Percentiles rank a stretch among this genome's conserved stretches.
phyloP scores from a whole-genome alignment of 1,284 basidiomycete genomes.

The Ceratobasidium sp. region DNA sequence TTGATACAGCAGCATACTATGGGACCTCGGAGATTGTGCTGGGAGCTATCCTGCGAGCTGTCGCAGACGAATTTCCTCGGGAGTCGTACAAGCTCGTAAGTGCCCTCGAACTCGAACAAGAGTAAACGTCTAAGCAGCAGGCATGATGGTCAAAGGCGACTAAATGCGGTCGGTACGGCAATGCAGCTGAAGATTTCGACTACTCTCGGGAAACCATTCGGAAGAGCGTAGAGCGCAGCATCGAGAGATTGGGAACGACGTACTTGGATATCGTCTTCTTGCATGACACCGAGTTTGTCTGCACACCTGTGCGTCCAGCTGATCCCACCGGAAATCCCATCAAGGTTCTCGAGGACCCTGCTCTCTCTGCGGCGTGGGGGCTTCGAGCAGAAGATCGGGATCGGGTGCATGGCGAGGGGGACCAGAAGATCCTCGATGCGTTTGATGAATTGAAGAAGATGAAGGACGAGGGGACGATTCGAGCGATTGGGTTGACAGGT shows the following conservation, averaged over 20 bases:
- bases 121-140: not conserved
- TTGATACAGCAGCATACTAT: slow-evolving; percentile 93
- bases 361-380: slow-evolving; percentile 66
- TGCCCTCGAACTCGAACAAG: slow-evolving; percentile 49
- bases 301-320: slow-evolving; percentile 63
- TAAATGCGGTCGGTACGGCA: slow-evolving; percentile 93
- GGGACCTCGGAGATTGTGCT: slow-evolving; percentile 91
- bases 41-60: slow-evolving; percentile 75
- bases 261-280: slow-evolving; percentile 91
- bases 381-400: slow-evolving; percentile 69
- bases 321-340: slow-evolving; percentile 66
- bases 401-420: slow-evolving; percentile 78
- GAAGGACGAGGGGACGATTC: slow-evolving; percentile 83
- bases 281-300: slow-evolving; percentile 94
- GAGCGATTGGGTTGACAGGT: slow-evolving; percentile 89
- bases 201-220: slow-evolving; percentile 81
- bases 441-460: slow-evolving; percentile 78
- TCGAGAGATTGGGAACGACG: slow-evolving; percentile 79
- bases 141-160: slow-evolving; percentile 71
- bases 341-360: slow-evolving; percentile 66
- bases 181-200: slow-evolving; percentile 73
- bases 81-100: slow-evolving; percentile 80
- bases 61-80: slow-evolving; percentile 81
- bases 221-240: slow-evolving; percentile 75
- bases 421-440: slow-evolving; percentile 82